A percentile compares a stretch with the other conserved stretches of the same genome.
phyloP scores from a whole-genome alignment of 768 basidiomycete species.

The Pulveroboletus sp. region DNA sequence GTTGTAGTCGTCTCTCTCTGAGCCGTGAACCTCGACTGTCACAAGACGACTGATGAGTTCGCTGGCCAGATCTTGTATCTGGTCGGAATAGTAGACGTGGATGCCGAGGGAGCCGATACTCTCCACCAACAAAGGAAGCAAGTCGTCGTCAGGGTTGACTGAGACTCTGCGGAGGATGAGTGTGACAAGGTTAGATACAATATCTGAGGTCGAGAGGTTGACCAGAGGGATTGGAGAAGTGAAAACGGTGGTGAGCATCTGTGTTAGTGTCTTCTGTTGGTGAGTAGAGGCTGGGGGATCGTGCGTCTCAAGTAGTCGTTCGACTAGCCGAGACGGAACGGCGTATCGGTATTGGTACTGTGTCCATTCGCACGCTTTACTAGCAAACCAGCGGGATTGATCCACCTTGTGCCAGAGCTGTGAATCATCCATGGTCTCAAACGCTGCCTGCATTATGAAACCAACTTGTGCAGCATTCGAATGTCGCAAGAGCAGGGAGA shows the following conservation, averaged over 20 bases:
- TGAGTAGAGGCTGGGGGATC: constrained; percentile 44
- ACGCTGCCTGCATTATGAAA: constrained; percentile 64
- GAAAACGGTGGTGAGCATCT: constrained; percentile 82
- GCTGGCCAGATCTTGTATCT: constrained; percentile 86
- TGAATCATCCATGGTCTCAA: constrained; percentile 60
- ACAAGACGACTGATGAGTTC: constrained; percentile 76
- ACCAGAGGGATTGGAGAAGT: constrained; percentile 77
- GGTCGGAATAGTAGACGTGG: constrained; percentile 94
- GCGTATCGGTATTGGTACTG: constrained; percentile 93
- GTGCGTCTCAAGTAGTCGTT: constrained; percentile 62
- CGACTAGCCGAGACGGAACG: constrained; percentile 80
- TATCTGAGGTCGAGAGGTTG: constrained; percentile 87
- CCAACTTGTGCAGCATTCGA: constrained; percentile 73
- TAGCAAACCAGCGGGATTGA: constrained; percentile 80
- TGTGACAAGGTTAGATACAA: constrained; percentile 71
- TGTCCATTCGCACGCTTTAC: constrained; percentile 77
- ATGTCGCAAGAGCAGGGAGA: constrained; percentile 69
- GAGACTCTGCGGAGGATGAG: constrained; percentile 68
- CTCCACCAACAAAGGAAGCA: constrained; percentile 64
- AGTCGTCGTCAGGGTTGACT: constrained; percentile 54
- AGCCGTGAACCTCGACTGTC: constrained; percentile 61
- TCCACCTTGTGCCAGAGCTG: constrained; percentile 61
- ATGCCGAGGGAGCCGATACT: constrained; percentile 82
- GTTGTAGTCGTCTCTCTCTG: constrained; percentile 36
- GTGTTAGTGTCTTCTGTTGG: constrained; percentile 57